Base-by-base conservation (phyloP, 2,329 filamentous ascomycete genomes). In the Paraphaeosphaeria sporulosa region DNA sequence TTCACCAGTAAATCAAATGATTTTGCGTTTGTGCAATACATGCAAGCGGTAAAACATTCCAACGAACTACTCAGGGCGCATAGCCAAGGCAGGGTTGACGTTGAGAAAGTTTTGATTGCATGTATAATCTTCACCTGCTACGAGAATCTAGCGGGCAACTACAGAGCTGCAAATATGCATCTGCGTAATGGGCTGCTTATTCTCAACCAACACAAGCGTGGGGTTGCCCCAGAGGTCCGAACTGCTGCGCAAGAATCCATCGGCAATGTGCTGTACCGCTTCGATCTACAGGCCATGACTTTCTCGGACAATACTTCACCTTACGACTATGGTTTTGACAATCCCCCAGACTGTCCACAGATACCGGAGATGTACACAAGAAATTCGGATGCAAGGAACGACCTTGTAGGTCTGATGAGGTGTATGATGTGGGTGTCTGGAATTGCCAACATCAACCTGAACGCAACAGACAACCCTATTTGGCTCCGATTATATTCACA, bases 121-220 rank as follows among this genome's bases (percentile, higher is more conserved):
- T 73, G 71, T 46, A 71, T 74, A 32, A 72, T 74, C 23, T 74
- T 74, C 54, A 70, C 67, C 13, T 74, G 67, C 61, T 74, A 73
- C 55, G 71, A 74, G 47, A 74, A 73, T 51, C 63, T 74, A 4
- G 70, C 66, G 2, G 71, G 71, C 2, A 73, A 74, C 58, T 74
- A 71, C 54, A 60, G 61, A 30, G 60, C 65, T 9, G 67, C 70
- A 2, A 69, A 66, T 49, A 74, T 74, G 71, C 71, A 74, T 61
- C 57, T 74, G 21, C 63, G 59, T 13, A 72, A 72, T 48, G 71
- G 71, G 1, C 42, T 73, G 34, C 62, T 67, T 3, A 74, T 74
- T 27, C 50, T 72, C 8, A 58, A 60, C n/a, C 66, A 73, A 40
- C 62, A 71, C 50, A 65, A 67, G 42, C 46, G 52, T 3, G 44